Evolutionary conservation across 2,329 filamentous ascomycete genomes (phyloP).

Genomic region (Geoglossum cookeanum): DNA sequence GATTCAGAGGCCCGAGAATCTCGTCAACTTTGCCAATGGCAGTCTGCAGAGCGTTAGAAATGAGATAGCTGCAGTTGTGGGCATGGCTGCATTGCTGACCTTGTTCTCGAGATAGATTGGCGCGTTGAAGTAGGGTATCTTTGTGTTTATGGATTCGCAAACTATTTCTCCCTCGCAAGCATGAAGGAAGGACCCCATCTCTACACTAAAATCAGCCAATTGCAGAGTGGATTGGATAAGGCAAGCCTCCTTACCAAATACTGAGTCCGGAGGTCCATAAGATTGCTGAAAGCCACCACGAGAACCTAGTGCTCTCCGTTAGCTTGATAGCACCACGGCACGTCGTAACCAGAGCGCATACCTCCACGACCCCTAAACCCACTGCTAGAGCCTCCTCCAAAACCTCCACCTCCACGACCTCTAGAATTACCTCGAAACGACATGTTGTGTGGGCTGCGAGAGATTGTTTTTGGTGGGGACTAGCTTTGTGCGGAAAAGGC

Average conservation of each 20-base stretch:
- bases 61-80: not conserved
- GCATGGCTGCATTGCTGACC: constrained; percentile 25
- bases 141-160: constrained; percentile 84
- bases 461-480: constrained; percentile 11
- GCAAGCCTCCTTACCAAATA: constrained; percentile 30
- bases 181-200: constrained; percentile 90
- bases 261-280: constrained; percentile 41
- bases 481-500: constrained; percentile 24
- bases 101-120: constrained; percentile 99
- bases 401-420: constrained; percentile 30
- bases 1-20: constrained; percentile 90
- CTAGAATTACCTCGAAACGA: constrained; percentile 38
- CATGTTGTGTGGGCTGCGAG: constrained; percentile 27
- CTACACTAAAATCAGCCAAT: constrained; percentile 22
- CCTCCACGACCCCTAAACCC: constrained; percentile 21
- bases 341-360: constrained; percentile 15
- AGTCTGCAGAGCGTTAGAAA: constrained; percentile 31
- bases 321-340: constrained; percentile 5
- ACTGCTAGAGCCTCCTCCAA: constrained; percentile 32
- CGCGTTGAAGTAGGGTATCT: constrained; percentile 97
- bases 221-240: constrained; percentile 1
- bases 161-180: constrained; percentile 95
- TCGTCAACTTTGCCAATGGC: constrained; percentile 94
- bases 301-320: constrained; percentile 17
- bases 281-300: constrained; percentile 43